Evolutionary conservation across 805 yeast species (phyloP).

Genomic region (Starmerella kuoi): DNA sequence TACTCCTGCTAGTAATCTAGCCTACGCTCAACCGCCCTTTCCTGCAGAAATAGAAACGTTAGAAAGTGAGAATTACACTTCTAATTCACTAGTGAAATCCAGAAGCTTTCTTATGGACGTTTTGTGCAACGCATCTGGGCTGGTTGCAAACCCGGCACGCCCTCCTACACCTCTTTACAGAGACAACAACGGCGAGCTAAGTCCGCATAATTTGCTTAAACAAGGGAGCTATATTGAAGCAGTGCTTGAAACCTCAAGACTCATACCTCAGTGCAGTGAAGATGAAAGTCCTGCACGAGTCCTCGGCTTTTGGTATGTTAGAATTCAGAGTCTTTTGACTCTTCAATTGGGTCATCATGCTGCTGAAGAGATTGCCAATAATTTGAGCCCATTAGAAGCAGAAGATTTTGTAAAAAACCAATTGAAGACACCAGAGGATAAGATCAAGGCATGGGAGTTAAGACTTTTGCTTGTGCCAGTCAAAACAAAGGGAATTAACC

Average conservation of each 20-base stretch:
- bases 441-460: slow-evolving; percentile 28
- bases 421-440: slow-evolving; percentile 19
- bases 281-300: slow-evolving; percentile 13
- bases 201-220: slow-evolving; percentile 15
- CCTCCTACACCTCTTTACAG: not conserved
- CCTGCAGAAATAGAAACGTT: no score
- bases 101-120: slow-evolving; percentile 6
- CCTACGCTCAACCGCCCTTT: no score
- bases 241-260: slow-evolving; percentile 20
- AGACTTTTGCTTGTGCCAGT: slow-evolving; percentile 27
- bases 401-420: slow-evolving; percentile 6
- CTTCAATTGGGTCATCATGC: slow-evolving; percentile 23
- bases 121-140: slow-evolving; percentile 1
- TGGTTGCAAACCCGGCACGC: not conserved
- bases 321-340: slow-evolving; percentile 25
- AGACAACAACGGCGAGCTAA: not conserved
- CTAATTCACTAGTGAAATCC: no score
- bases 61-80: no score
- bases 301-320: slow-evolving; percentile 25
- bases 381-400: slow-evolving; percentile 23
- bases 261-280: slow-evolving; percentile 10
- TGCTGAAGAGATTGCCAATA: slow-evolving; percentile 27
- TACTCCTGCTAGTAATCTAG: no score
- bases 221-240: slow-evolving; percentile 23
- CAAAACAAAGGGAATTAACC: slow-evolving; percentile 28